These are phyloP conservation scores for Diddensiella santjacobensis DNA, from an alignment of 805 yeast species.

Conservation along the genomic window DNA sequence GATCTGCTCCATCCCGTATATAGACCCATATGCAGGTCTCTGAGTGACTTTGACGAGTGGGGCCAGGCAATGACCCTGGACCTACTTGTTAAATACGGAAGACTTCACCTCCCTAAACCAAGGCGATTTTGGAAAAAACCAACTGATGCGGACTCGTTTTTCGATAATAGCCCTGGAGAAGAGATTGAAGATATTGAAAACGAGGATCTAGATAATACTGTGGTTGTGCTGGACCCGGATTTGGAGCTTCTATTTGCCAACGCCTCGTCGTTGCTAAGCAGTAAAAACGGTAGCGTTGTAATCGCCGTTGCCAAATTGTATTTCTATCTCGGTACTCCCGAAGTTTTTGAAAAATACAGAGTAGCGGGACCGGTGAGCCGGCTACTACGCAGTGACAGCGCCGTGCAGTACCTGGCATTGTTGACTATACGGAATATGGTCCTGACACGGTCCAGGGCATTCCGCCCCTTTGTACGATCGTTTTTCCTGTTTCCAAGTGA, in stretches of 20 bases:
- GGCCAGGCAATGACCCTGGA: conserved; percentile 58
- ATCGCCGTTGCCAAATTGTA: conserved; percentile 57
- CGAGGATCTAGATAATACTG: conserved; percentile 35
- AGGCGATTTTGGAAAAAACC: conserved; percentile 25
- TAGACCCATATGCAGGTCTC: conserved; percentile 49
- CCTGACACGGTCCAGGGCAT: conserved; percentile 34
- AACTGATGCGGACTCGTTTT: conserved; percentile 3
- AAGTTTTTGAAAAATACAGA: conserved; percentile 44
- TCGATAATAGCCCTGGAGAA: conserved; percentile 9
- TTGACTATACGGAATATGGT: conserved; percentile 45
- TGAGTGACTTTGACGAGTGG: conserved; percentile 64
- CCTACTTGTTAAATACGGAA: conserved; percentile 61
- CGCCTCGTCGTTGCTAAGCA: conserved; percentile 44
- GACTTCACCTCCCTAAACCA: conserved; percentile 58
- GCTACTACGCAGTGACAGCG: conserved; percentile 35
- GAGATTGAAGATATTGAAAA: conserved; percentile 19
- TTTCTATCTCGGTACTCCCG: conserved; percentile 55
- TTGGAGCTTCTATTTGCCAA: conserved; percentile 50
- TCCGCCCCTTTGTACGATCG: conserved; percentile 28
- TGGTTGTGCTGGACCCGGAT: conserved; percentile 48
- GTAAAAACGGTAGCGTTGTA: conserved; percentile 57
- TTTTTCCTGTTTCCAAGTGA: conserved; percentile 60
- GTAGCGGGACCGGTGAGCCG: conserved; percentile 51
- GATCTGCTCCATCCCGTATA: conserved; percentile 69
- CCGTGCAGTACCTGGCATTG: conserved; percentile 40